phyloP scores from a whole-genome alignment of 2,329 filamentous ascomycete species.

The Tolypocladium nubicola region DNA sequence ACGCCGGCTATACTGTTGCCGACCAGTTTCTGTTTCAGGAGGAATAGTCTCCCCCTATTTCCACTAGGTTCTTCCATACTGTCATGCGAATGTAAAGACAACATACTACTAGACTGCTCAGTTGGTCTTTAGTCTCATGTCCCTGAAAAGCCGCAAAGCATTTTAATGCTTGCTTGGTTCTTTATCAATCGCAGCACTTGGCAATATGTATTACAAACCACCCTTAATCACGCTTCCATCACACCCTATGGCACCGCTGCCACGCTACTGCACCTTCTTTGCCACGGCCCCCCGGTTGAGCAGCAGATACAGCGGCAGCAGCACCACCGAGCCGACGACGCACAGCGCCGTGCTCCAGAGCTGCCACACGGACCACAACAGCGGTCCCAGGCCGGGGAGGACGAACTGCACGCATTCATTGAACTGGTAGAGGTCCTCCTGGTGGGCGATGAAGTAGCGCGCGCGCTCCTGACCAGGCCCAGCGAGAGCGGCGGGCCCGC shows the following conservation, averaged over 20 bases:
- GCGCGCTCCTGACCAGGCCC: conserved; percentile 10
- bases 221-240: neutral
- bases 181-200: neutral
- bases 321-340: conserved; percentile 41
- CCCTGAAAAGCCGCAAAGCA: too few species aligned
- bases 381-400: conserved; percentile 43
- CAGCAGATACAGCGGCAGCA: conserved; percentile 22
- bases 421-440: conserved; percentile 75
- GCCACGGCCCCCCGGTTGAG: conserved; percentile 13
- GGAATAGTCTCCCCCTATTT: too few species aligned
- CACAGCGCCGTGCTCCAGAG: conserved; percentile 55
- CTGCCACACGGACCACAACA: conserved; percentile 50
- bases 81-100: too few species aligned
- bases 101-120: too few species aligned
- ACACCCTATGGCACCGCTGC: neutral
- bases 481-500: conserved; percentile 6
- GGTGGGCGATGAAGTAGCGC: conserved; percentile 59
- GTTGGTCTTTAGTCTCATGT: too few species aligned
- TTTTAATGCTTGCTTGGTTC: neutral
- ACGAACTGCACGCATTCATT: conserved; percentile 69
- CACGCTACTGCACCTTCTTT: conserved; percentile 6
- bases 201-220: neutral
- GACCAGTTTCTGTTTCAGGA: too few species aligned
- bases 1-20: too few species aligned
- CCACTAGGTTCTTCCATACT: too few species aligned